Evolutionary conservation across 2,329 filamentous ascomycete species (phyloP), one percentile per base, ranked within the genome.

Genomic region (Pochonia chlamydosporia): DNA sequence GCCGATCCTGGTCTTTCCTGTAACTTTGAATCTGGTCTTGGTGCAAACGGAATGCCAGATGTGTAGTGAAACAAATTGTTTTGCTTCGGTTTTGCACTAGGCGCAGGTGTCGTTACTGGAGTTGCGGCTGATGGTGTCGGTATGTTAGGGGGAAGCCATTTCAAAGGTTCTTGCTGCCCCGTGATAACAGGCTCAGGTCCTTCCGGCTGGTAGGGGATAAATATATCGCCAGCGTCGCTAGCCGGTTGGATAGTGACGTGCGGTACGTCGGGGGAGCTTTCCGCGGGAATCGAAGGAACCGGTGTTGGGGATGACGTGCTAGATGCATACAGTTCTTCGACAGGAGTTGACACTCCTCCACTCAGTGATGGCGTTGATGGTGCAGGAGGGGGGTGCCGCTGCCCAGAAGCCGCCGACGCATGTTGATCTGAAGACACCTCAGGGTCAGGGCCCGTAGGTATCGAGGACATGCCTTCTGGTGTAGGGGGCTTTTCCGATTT

Each of bases 181-280:
- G 71, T 51, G 1, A 69, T 44, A 4, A 62, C 58, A 1, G 76
- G 67, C 0, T 63, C 50, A 1, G 75, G 72, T 0, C 77, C 78
- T n/a, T 77, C 71, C 0, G 78, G 76, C 49, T 81, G 74, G 51
- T 80, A 81, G 0, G 69, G 69, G 21, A 81, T 65, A 50, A 81
- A 81, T 20, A 74, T 56, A 43, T 75, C 70, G 3, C 52, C 43
- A 3, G 46, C 39, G 36, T 63, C 58, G 21, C 49, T 52, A 31
- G 52, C 55, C 14, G 56, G 47, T 23, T 63, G 56, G n/a, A 60
- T 46, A 5, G 58, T 49, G 7, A 60, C 58, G 10, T 58, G 59
- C 3, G 59, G 58, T 9, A 61, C 49, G 4, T 49, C 43, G 16
- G 64, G 63, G 3, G 69, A 66, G 47, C 61, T 66, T 20, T 54